Base-by-base conservation (phyloP, 2,329 filamentous ascomycete genomes). In the Claviceps spartinae region DNA sequence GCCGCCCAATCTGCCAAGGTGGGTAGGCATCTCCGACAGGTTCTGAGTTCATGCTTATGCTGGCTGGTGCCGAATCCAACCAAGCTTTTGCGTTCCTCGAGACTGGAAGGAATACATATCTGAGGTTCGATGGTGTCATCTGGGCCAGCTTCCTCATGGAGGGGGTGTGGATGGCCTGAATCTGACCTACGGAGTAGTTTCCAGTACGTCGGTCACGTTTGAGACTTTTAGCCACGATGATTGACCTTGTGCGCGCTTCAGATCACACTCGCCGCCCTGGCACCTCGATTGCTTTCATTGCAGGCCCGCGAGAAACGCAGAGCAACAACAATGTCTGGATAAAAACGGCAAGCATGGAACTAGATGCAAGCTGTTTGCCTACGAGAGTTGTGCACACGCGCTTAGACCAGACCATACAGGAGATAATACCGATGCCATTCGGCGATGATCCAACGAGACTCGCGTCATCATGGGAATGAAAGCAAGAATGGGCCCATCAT, bases 11-110 rank as follows among this genome's bases (percentile, higher is more conserved):
- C n/a, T 52, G 41, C 41, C 41, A 36, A 48, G 30, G 40, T 41
- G n/a, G 47, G 51, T n/a, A 47, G 34, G 41, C 42, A 49, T 46
- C 41, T 49, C 47, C 51, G 47, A 36, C 36, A 24, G 13, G n/a
- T n/a, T n/a, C n/a, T n/a, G n/a, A n/a, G 9, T 34, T 24, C 41
- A 37, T 49, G 22, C 47, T 20, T 14, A 43, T 43, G 41, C 41
- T 24, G 8, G 40, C 30, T 42, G n/a, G 40, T 41, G 14, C n/a
- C 3, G 40, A 22, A 20, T 4, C n/a, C 13, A 42, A 42, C 18
- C 40, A 42, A 34, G n/a, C 18, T 18, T 18, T 18, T 42, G 18
- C 40, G 1, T 9, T 42, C 4, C 40, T 22, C 40, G 18, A 2
- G 4, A 20, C 18, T 20, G 18, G 22, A 42, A 42, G 18, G 13